Percentiles rank a stretch among this genome's conserved stretches.
Conservation (phyloP, 176 grass and related monocot genomes). For the Avena atlantica region DNA sequence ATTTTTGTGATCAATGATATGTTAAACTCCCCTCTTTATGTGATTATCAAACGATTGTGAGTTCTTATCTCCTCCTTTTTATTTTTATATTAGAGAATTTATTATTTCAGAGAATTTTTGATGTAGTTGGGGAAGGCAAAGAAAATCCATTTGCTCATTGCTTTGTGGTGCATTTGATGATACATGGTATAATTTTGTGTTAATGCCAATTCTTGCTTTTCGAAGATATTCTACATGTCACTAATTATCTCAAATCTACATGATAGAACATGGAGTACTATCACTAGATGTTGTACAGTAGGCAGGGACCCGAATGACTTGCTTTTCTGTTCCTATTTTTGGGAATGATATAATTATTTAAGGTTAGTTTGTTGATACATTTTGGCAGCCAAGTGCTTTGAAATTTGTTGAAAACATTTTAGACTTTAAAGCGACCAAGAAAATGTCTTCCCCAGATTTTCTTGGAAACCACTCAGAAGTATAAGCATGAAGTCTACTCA, state of each 20-base stretch:
- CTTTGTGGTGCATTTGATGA: slow-evolving; percentile 46
- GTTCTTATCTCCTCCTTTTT: too few relatives aligned
- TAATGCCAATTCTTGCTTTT: neutral
- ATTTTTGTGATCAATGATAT: too few relatives aligned
- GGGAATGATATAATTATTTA: neutral
- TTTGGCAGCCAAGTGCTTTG: too few relatives aligned
- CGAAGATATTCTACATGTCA: slow-evolving; percentile 1
- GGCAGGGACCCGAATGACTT: slow-evolving; percentile 85
- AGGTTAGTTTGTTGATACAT: neutral
- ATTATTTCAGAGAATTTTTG: slow-evolving; percentile 38
- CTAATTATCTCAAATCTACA: slow-evolving; percentile 39
- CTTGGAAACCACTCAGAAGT: slow-evolving; percentile 67
- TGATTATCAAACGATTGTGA: too few relatives aligned
- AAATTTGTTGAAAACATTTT: too few relatives aligned
- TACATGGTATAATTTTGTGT: slow-evolving; percentile 24
- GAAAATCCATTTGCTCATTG: slow-evolving; percentile 68
- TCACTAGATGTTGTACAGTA: slow-evolving; percentile 73
- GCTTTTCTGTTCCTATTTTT: slow-evolving; percentile 74
- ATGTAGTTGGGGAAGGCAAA: slow-evolving; percentile 89
- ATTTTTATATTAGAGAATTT: too few relatives aligned
- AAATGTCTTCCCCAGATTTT: slow-evolving; percentile 70
- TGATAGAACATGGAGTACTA: slow-evolving; percentile 84
- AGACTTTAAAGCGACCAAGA: slow-evolving; percentile 49
- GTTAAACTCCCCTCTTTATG: too few relatives aligned
- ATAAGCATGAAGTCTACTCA: slow-evolving; percentile 17